Evolutionary conservation across 2,329 filamentous ascomycete genomes (phyloP).

Genomic region (Colletotrichum viniferum): DNA sequence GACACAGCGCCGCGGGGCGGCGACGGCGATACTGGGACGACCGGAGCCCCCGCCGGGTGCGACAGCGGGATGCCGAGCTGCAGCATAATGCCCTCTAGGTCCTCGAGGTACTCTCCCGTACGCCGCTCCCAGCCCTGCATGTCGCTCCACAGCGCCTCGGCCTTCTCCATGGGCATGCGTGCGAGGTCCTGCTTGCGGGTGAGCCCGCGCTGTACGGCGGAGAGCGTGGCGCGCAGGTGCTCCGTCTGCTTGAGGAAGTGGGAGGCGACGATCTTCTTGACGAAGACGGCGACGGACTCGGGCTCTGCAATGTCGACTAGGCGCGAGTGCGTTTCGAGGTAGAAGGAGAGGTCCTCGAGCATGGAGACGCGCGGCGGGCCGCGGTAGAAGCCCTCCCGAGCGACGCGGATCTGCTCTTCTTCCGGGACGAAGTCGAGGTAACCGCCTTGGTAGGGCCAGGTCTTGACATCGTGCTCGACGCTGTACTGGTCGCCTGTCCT

Average conservation of each 20-base stretch:
- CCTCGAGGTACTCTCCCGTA: conserved; percentile 28
- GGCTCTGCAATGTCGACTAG: conserved; percentile 9
- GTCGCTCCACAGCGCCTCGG: conserved; percentile 30
- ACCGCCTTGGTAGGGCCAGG: conserved; percentile 26
- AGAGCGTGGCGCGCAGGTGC: conserved; percentile 25
- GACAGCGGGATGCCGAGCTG: conserved; percentile 27
- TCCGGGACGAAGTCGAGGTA: conserved; percentile 29
- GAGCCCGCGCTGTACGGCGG: conserved; percentile 26
- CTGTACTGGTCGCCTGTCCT: conserved; percentile 23
- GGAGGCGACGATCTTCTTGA: conserved; percentile 27
- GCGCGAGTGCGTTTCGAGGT: conserved; percentile 23
- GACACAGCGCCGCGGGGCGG: neutral
- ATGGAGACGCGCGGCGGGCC: conserved; percentile 25
- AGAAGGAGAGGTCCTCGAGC: conserved; percentile 28
- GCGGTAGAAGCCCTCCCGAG: neutral
- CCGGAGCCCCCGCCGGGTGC: neutral
- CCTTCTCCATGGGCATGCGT: conserved; percentile 20
- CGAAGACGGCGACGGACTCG: conserved; percentile 22
- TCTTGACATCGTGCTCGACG: conserved; percentile 15
- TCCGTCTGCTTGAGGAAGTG: conserved; percentile 27
- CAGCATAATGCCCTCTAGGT: conserved; percentile 29
- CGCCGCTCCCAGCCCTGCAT: conserved; percentile 29
- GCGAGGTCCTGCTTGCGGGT: conserved; percentile 28
- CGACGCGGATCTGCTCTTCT: conserved; percentile 16
- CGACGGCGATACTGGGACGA: neutral